These are phyloP conservation scores for Nicotiana otophora DNA, from an alignment of 257 asterid genomes.

Conservation along the genomic window DNA sequence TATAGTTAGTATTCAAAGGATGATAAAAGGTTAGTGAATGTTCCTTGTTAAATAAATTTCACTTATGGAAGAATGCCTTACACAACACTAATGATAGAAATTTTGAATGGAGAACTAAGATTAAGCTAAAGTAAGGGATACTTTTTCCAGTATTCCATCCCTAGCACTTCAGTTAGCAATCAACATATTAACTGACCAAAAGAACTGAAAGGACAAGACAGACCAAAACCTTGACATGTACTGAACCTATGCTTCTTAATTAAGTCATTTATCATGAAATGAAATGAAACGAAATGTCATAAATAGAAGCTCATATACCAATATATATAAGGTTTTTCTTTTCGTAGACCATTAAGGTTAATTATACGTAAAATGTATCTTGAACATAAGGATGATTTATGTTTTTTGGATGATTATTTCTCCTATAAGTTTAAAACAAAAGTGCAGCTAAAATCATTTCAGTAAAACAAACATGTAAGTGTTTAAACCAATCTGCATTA, in stretches of 20 bases:
- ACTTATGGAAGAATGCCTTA: no score
- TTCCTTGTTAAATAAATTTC: no score
- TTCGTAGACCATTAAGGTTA: neutral
- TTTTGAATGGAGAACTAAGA: no score
- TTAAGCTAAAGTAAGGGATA: no score
- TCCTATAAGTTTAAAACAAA: neutral
- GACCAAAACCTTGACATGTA: neutral
- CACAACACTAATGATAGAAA: no score
- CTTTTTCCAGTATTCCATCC: neutral
- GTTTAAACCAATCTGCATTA: neutral
- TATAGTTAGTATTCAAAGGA: no score
- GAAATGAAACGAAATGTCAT: neutral
- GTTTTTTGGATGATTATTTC: neutral
- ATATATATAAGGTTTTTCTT: neutral
- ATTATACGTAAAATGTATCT: neutral
- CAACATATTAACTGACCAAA: neutral
- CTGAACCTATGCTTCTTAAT: no score
- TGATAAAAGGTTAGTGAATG: no score
- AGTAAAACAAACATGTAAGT: neutral
- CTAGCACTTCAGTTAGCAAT: neutral
- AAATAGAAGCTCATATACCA: neutral
- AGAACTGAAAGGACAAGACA: neutral
- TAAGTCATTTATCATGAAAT: neutral
- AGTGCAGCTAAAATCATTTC: neutral
- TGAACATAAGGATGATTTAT: neutral